A percentile compares a stretch with the other conserved stretches of the same genome.
Evolutionary conservation across 768 basidiomycete species (phyloP).

Genomic region (Termitomyces sp.): DNA sequence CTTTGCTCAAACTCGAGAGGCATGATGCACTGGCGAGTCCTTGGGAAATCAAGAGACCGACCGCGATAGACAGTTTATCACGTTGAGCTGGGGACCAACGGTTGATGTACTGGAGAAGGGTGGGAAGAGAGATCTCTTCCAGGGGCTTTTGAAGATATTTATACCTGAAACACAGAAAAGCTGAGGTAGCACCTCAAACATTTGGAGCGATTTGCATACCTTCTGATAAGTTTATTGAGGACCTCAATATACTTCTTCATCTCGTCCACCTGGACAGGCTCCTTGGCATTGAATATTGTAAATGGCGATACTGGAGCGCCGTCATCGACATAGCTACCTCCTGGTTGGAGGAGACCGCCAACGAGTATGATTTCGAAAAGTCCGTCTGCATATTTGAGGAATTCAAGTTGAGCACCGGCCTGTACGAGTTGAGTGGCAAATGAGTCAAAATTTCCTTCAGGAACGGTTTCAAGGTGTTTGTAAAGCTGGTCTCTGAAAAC

Average conservation of each 20-base stretch:
- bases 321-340: slow-evolving; percentile 88
- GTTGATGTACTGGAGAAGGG: slow-evolving; percentile 84
- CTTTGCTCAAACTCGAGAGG: slow-evolving; percentile 82
- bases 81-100: slow-evolving; percentile 76
- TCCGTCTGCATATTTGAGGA: slow-evolving; percentile 94
- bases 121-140: slow-evolving; percentile 79
- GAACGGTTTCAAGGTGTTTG: slow-evolving; percentile 84
- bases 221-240: slow-evolving; percentile 91
- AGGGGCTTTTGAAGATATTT: slow-evolving; percentile 99
- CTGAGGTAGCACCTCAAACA: not conserved
- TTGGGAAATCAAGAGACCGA: slow-evolving; percentile 80
- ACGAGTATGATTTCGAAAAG: slow-evolving; percentile 96
- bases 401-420: slow-evolving; percentile 91
- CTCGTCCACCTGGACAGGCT: slow-evolving; percentile 77
- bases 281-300: slow-evolving; percentile 78
- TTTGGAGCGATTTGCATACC: slow-evolving; percentile 42
- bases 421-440: slow-evolving; percentile 82
- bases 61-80: slow-evolving; percentile 79
- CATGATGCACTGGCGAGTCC: slow-evolving; percentile 77
- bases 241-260: slow-evolving; percentile 94
- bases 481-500: slow-evolving; percentile 93
- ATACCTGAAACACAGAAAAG: slow-evolving; percentile 56
- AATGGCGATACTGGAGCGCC: slow-evolving; percentile 84
- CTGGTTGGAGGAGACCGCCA: slow-evolving; percentile 95
- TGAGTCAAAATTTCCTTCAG: slow-evolving; percentile 76